Conservation (phyloP, 768 basidiomycete genomes). For the Hericium alpestre region DNA sequence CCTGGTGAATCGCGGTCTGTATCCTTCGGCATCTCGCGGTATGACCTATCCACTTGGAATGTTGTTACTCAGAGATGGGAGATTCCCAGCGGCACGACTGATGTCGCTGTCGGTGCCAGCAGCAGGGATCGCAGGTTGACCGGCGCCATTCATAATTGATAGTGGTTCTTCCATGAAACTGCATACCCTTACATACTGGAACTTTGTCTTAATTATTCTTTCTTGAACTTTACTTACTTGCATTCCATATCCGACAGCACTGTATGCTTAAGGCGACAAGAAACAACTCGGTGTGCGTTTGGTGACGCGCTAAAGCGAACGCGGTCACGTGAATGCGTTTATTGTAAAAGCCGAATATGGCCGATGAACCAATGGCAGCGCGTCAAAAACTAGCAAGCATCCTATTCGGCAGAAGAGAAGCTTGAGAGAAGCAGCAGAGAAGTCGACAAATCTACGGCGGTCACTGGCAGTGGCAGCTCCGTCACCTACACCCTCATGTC, state of each 20-base stretch:
- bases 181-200: not conserved
- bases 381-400: no score
- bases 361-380: not conserved
- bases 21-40: constrained; percentile 12
- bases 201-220: not conserved
- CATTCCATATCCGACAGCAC: no score
- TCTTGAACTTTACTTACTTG: no score
- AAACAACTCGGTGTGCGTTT: not conserved
- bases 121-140: constrained; percentile 49
- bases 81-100: constrained; percentile 20
- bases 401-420: not conserved
- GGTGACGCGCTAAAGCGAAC: not conserved
- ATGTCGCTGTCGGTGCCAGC: constrained; percentile 30
- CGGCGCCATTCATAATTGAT: constrained; percentile 23
- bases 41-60: constrained; percentile 20
- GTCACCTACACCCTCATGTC: constrained; percentile 1
- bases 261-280: not conserved
- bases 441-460: not conserved
- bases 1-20: constrained; percentile 14
- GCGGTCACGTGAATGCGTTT: not conserved
- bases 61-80: constrained; percentile 24
- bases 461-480: not conserved
- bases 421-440: not conserved
- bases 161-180: not conserved
- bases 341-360: not conserved